Base-by-base conservation (phyloP, 257 asterid species). In the Ocimum tenuiflorum region DNA sequence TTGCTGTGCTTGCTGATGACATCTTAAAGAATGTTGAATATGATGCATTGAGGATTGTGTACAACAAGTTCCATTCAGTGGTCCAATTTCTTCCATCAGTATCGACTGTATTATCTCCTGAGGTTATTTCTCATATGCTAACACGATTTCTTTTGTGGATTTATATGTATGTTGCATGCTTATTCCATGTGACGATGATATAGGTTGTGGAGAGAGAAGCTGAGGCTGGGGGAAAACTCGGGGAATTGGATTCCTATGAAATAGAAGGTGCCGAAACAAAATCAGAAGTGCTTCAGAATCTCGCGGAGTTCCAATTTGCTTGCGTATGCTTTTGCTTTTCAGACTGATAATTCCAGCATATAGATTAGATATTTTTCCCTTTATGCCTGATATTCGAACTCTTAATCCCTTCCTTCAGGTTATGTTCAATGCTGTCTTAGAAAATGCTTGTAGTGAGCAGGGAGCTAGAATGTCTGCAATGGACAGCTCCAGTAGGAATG, bases 381-480 rank as follows among this genome's bases (percentile, higher is more conserved):
- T n/a, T n/a, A n/a, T n/a, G n/a, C n/a, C n/a, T n/a, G n/a, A n/a
- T n/a, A n/a, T n/a, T n/a, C n/a, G n/a, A n/a, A n/a, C n/a, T n/a
- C n/a, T n/a, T n/a, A n/a, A n/a, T n/a, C n/a, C n/a, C n/a, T 53
- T 65, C 75, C 39, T 29, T 66, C 83, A 91, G 98, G 94, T 89
- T 35, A 46, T 94, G 91, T 94, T 86, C 95, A 94, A 86, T 67
- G 96, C 95, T 0, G 88, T 91, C 52, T 47, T 90, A 76, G 99
- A 94, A 84, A 90, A 94, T 59, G 99, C 99, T 75, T 90, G 97
- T 81, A 89, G 98, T 82, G 96, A 91, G 80, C 98, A 88, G 75
- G 99, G 97, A 68, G 97, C 99, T 49, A 83, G 97, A 77, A 94
- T 94, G 99, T 90, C 96, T 75, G 97, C 99, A 7, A 94, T 94